Evolutionary conservation across 345 rosid species (phyloP).

Genomic region (Rubroshorea leprosula): DNA sequence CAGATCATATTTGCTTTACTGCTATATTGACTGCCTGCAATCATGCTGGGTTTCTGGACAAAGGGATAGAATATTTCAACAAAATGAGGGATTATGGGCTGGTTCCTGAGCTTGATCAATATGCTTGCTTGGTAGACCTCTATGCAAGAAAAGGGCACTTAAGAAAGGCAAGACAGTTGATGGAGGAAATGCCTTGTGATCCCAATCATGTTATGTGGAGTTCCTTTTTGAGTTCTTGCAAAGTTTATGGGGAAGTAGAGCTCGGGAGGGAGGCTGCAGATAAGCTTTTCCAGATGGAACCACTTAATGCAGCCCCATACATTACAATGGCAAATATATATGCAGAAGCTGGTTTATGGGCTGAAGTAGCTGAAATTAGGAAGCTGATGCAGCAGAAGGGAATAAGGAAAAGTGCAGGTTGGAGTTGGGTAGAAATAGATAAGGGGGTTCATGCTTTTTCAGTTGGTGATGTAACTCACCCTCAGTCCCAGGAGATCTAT

Average conservation of each 20-base stretch:
- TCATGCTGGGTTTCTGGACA: conserved; percentile 21
- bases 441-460: conserved; percentile 14
- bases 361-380: conserved; percentile 17
- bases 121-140: conserved; percentile 25
- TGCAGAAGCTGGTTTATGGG: conserved; percentile 16
- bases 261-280: conserved; percentile 21
- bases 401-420: conserved; percentile 20
- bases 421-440: conserved; percentile 24
- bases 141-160: conserved; percentile 22
- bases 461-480: conserved; percentile 12
- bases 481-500: conserved; percentile 9
- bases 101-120: conserved; percentile 17
- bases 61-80: conserved; percentile 17
- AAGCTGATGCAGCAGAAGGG: conserved; percentile 21
- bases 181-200: conserved; percentile 19
- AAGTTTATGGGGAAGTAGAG: conserved; percentile 18
- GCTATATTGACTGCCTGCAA: conserved; percentile 22
- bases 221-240: conserved; percentile 24
- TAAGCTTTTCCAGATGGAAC: conserved; percentile 17
- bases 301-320: conserved; percentile 12
- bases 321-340: conserved; percentile 20
- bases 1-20: conserved; percentile 20
- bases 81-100: conserved; percentile 20
- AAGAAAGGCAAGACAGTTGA: conserved; percentile 20
- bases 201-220: conserved; percentile 19